Evolutionary conservation across 2,329 filamentous ascomycete genomes (phyloP), one percentile per base, ranked within the genome.

Genomic region (Capronia coronata): DNA sequence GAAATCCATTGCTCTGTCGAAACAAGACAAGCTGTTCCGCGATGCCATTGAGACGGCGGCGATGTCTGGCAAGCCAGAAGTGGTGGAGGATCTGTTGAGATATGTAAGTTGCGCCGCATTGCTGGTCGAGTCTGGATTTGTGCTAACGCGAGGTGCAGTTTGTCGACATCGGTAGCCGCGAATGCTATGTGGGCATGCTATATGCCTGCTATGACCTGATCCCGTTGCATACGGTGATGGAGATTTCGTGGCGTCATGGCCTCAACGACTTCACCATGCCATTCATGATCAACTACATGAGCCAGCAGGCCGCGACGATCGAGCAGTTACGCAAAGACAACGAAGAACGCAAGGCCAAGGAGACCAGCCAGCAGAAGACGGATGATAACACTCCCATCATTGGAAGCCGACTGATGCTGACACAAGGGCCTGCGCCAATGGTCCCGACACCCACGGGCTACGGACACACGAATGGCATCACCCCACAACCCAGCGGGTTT

Each of bases 161-260:
- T 62, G 93, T 98, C 64, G 93, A 98, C 66, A 96, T 98, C 71
- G 93, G 94, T 62, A 95, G 91, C 76, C 89, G 91, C 56, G 93
- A 98, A 70, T 98, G 93, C 78, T 98, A 95, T 67, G 93, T 96
- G n/a, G 94, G 90, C 65, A 98, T 98, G 90, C 79, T 98, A 42
- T 98, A 98, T 66, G 85, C 94, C 45, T 98, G 93, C 77, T 95
- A 98, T 71, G 93, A 97, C 52, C 84, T 98, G 55, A 90, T 98
- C 61, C 87, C 88, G 14, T 85, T 94, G 2, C 89, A 97, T 65
- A 76, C 94, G 45, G 85, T 98, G 51, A 80, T 98, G 69, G 93
- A 98, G 74, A 80, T 98, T 50, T 97, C 93, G 52, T 98, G 93
- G 93, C 91, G 93, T 62, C 78, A 95, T 66, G 88, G 89, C 52